Base-by-base conservation (phyloP, 352 stramenopile genomes). In the Hyaloperonospora arabidopsidis region DNA sequence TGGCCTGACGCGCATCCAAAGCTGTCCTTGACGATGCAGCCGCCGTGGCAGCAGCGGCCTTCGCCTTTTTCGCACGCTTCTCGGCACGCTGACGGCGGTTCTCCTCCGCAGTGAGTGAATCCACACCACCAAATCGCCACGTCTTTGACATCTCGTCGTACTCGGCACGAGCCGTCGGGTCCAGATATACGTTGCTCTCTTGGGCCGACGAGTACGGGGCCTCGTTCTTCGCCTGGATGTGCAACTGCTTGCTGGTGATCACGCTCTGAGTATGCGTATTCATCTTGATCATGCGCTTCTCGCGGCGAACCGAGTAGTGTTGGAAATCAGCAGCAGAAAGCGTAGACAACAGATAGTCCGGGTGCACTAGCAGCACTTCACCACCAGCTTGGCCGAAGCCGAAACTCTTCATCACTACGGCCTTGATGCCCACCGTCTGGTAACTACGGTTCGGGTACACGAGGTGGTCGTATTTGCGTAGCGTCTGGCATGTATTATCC, bases 141-240 rank as follows among this genome's bases (percentile, higher is more conserved):
- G 79, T 86, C 57, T 78, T 69, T 10, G 72, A 65, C 5, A 67
- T 67, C 15, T 69, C 49, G 54, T 93, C 83, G 66, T 78, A 93
- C 59, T 79, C 61, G 1, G 86, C 86, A 62, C 86, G 80, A 43
- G 84, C 82, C 6, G 61, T 85, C 10, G 84, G 82, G 56, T 95
- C 79, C 50, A 95, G 61, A 68, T 94, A 95, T 56, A 95, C 82
- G 35, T 64, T 79, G 72, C 76, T 87, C 59, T 94, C 84, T 56
- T 92, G 78, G 17, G 81, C 74, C 12, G 70, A 64, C 17, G 80
- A 84, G 76, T 92, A 95, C 49, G 84, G 84, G 19, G 86, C 73
- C 43, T 81, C 54, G 49, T 89, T 69, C 79, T 95, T 95, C 22
- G 95, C 73, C 28, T 87, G 72, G 32, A 93, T 76, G 57, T 87